Percentiles rank a stretch among this genome's conserved stretches.
These are phyloP conservation scores for Candida michaelii DNA, from an alignment of 805 yeast species.

Conservation along the genomic window DNA sequence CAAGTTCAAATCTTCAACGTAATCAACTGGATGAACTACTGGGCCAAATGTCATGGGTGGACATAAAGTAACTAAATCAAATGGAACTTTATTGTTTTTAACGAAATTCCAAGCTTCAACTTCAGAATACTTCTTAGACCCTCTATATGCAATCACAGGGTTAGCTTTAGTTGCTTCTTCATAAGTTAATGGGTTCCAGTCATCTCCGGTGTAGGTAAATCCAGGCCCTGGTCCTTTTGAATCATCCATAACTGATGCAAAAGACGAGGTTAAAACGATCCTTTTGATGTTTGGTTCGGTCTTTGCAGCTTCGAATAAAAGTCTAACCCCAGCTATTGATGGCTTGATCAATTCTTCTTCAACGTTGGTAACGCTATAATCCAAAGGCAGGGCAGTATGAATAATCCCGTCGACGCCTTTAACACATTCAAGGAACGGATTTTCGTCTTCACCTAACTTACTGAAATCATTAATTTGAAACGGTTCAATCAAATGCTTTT, in stretches of 20 bases:
- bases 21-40: slow-evolving; percentile 14
- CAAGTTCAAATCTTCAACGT: slow-evolving; percentile 17
- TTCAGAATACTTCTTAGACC: slow-evolving; percentile 21
- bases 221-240: slow-evolving; percentile 19
- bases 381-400: slow-evolving; percentile 32
- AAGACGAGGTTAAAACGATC: slow-evolving; percentile 54
- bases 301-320: slow-evolving; percentile 38
- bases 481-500: slow-evolving; percentile 16
- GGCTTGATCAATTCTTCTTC: slow-evolving; percentile 25
- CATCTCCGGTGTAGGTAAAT: slow-evolving; percentile 16
- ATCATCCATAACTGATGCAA: slow-evolving; percentile 17
- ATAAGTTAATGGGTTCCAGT: slow-evolving; percentile 19
- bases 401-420: slow-evolving; percentile 17
- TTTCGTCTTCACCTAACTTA: slow-evolving; percentile 10
- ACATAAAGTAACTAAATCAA: slow-evolving; percentile 18
- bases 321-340: slow-evolving; percentile 29
- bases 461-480: slow-evolving; percentile 17
- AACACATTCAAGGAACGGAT: slow-evolving; percentile 17
- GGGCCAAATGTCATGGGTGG: slow-evolving; percentile 26
- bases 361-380: slow-evolving; percentile 19
- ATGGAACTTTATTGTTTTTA: slow-evolving; percentile 14
- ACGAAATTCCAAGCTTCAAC: slow-evolving; percentile 19
- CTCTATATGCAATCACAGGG: slow-evolving; percentile 20
- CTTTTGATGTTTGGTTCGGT: slow-evolving; percentile 41
- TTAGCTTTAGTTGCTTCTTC: slow-evolving; percentile 17